Percentiles rank a stretch among this genome's conserved stretches.
Evolutionary conservation across 2,329 filamentous ascomycete genomes (phyloP).

Genomic region (Talaromyces sp.): DNA sequence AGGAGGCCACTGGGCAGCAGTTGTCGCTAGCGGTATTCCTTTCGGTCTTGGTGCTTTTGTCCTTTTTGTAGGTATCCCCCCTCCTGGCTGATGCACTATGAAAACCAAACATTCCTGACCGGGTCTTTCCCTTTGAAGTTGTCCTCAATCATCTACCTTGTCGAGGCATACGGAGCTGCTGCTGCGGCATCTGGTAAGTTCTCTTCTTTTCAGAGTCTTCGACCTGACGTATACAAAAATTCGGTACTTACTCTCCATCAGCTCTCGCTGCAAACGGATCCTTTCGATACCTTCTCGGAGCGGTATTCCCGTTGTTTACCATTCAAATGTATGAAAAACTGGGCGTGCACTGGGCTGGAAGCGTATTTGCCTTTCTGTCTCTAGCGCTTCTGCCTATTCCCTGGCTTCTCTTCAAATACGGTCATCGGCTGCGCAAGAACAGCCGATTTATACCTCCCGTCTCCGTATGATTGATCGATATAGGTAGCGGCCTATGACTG

Average conservation of each 20-base stretch:
- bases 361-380: slow-evolving; percentile 40
- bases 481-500: background rate
- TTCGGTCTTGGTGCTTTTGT: slow-evolving; percentile 20
- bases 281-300: slow-evolving; percentile 29
- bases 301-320: slow-evolving; percentile 35
- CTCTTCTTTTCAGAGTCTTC: background rate
- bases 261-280: slow-evolving; percentile 20
- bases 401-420: slow-evolving; percentile 41
- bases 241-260: background rate
- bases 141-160: slow-evolving; percentile 19
- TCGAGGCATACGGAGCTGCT: slow-evolving; percentile 16
- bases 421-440: slow-evolving; percentile 30
- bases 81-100: background rate
- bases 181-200: slow-evolving; percentile 19
- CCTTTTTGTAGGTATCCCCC: slow-evolving; percentile 13
- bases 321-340: slow-evolving; percentile 39
- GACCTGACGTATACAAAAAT: background rate
- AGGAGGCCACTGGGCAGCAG: slow-evolving; percentile 15
- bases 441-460: slow-evolving; percentile 23
- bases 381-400: slow-evolving; percentile 40
- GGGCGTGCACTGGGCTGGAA: slow-evolving; percentile 40
- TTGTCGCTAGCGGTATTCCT: slow-evolving; percentile 16
- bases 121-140: background rate
- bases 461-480: background rate
- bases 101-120: slow-evolving; percentile 2